A percentile compares a stretch with the other conserved stretches of the same genome.
Evolutionary conservation across 176 grass and related monocot genomes (phyloP).

Genomic region (Aechmea fasciata): DNA sequence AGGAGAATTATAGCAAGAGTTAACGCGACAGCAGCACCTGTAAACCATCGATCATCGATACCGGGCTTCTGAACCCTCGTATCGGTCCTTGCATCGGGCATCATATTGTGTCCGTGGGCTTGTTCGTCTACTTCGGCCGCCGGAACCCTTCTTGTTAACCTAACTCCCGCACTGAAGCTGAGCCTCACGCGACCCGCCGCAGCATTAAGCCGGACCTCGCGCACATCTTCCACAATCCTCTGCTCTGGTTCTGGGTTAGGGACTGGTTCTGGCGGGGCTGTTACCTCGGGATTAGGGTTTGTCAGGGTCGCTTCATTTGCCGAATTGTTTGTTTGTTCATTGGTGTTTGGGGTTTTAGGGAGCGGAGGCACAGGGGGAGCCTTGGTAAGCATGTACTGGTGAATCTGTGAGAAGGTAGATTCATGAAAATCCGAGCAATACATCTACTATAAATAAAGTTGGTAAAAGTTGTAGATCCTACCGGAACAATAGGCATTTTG

Average conservation of each 20-base stretch:
- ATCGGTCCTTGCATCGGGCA: slow-evolving; percentile 5
- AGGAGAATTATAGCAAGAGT: slow-evolving; percentile 76
- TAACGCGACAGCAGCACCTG: slow-evolving; percentile 65
- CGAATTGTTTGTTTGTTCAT: slow-evolving; percentile 3
- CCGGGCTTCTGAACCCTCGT: slow-evolving; percentile 37
- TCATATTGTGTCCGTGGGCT: not conserved
- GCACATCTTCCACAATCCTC: slow-evolving; percentile 32
- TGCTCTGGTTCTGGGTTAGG: slow-evolving; percentile 17
- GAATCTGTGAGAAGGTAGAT: slow-evolving; percentile 50
- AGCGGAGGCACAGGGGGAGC: slow-evolving; percentile 49
- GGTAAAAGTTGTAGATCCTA: not conserved
- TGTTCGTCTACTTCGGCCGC: not conserved
- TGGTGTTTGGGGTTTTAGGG: not conserved
- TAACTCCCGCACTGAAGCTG: slow-evolving; percentile 28
- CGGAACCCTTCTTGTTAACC: slow-evolving; percentile 9
- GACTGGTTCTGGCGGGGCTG: not conserved
- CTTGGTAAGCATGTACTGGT: slow-evolving; percentile 79
- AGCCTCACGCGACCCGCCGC: slow-evolving; percentile 22
- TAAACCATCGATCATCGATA: slow-evolving; percentile 60
- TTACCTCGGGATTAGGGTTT: slow-evolving; percentile 21
- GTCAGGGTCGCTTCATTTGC: slow-evolving; percentile 23
- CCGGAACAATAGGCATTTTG: no score
- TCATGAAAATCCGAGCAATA: slow-evolving; percentile 1
- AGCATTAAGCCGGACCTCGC: slow-evolving; percentile 17
- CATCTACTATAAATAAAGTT: slow-evolving; percentile 7